Evolutionary conservation across 306 rosid genomes (phyloP).

Genomic region (Cercis canadensis): DNA sequence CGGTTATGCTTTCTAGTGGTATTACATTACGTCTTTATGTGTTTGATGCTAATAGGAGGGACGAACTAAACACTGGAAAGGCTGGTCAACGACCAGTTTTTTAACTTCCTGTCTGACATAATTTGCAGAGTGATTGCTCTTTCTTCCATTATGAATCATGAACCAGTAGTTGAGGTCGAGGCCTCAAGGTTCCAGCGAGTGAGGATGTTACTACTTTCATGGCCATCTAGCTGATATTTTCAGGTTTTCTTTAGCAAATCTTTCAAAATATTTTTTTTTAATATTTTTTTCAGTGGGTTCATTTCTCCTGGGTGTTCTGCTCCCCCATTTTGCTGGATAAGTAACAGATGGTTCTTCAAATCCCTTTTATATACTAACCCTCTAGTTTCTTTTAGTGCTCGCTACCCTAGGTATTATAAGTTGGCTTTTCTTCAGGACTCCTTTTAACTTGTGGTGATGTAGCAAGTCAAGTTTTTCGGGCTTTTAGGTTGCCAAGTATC

Average conservation of each 20-base stretch:
- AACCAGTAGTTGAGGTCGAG: slow-evolving; percentile 66
- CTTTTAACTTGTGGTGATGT: slow-evolving; percentile 4
- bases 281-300: slow-evolving; percentile 38
- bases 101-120: slow-evolving; percentile 56
- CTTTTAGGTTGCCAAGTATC: slow-evolving; percentile 9
- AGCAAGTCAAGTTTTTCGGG: neutral
- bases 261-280: slow-evolving; percentile 32
- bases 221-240: slow-evolving; percentile 65
- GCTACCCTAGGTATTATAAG: slow-evolving; percentile 15
- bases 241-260: slow-evolving; percentile 61
- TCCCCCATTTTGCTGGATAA: slow-evolving; percentile 30
- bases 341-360: slow-evolving; percentile 35
- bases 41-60: slow-evolving; percentile 37
- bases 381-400: slow-evolving; percentile 31
- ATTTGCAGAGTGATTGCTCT: slow-evolving; percentile 67
- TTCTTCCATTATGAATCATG: slow-evolving; percentile 57
- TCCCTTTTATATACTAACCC: slow-evolving; percentile 21
- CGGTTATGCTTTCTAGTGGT: slow-evolving; percentile 22
- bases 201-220: slow-evolving; percentile 58
- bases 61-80: slow-evolving; percentile 34
- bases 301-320: slow-evolving; percentile 29
- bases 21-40: slow-evolving; percentile 8
- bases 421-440: neutral
- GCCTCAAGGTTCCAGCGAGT: slow-evolving; percentile 64
- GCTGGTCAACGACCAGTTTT: slow-evolving; percentile 54